A percentile compares a stretch with the other conserved stretches of the same genome.
These are phyloP conservation scores for Niebla homalea DNA, from an alignment of 495 filamentous ascomycete genomes.

Conservation along the genomic window DNA sequence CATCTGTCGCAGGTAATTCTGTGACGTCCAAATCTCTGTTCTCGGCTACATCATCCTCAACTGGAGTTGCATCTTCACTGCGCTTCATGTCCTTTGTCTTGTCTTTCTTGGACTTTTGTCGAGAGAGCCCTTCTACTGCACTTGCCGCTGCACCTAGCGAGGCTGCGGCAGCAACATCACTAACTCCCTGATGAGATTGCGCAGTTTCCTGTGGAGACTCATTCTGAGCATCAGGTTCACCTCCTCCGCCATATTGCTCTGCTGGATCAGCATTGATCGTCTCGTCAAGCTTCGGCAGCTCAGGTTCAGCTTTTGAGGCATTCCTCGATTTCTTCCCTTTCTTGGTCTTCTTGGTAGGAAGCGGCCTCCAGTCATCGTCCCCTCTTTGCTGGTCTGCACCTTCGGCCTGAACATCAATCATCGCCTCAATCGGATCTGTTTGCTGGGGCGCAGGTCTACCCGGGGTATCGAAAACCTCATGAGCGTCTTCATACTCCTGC, in stretches of 20 bases:
- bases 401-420: too few relatives aligned
- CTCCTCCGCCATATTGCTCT: neutral
- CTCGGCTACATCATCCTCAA: neutral
- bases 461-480: too few relatives aligned
- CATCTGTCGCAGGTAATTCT: neutral
- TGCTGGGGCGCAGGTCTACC: too few relatives aligned
- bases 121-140: conserved; percentile 5
- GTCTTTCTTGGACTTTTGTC: conserved; percentile 4
- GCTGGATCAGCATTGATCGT: neutral
- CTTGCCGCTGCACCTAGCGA: neutral
- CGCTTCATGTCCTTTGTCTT: conserved; percentile 8
- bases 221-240: neutral
- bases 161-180: neutral
- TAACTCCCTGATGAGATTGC: too few relatives aligned
- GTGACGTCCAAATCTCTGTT: neutral
- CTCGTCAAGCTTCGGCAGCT: too few relatives aligned
- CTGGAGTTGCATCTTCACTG: conserved; percentile 9
- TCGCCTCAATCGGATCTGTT: too few relatives aligned
- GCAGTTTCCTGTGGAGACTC: neutral
- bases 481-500: too few relatives aligned
- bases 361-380: neutral
- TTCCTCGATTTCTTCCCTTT: conserved; percentile 35
- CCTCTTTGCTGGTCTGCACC: too few relatives aligned
- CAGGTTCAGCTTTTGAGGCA: too few relatives aligned
- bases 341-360: conserved; percentile 26